phyloP scores from a whole-genome alignment of 2,329 filamentous ascomycete genomes.

The Davidsoniella virescens region DNA sequence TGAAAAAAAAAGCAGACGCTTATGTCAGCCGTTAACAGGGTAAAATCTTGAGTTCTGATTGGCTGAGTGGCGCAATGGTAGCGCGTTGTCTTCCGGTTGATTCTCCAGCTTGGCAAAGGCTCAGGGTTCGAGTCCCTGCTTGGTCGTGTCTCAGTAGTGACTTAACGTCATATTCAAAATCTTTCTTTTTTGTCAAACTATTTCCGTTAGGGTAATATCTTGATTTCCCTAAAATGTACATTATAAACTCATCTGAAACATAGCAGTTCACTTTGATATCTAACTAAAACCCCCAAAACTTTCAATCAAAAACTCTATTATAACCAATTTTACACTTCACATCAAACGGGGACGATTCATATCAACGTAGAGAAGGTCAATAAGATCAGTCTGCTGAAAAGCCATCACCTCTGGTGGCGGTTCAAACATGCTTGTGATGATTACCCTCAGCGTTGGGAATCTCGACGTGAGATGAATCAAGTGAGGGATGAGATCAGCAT shows the following conservation, averaged over 20 bases:
- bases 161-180: background rate
- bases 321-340: background rate
- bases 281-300: no score
- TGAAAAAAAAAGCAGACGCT: no score
- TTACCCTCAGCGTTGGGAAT: constrained; percentile 1
- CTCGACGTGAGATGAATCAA: constrained; percentile 3
- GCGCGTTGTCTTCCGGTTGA: constrained; percentile 13
- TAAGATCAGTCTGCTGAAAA: background rate
- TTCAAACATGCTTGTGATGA: constrained; percentile 13
- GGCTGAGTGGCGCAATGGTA: constrained; percentile 13
- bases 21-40: no score
- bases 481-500: constrained; percentile 2
- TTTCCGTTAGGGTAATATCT: no score
- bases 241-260: no score
- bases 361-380: constrained; percentile 5
- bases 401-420: constrained; percentile 6
- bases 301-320: no score
- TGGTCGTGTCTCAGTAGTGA: constrained; percentile 2
- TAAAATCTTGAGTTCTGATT: background rate
- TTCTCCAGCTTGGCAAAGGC: constrained; percentile 12
- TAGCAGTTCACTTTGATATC: no score
- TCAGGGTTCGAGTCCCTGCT: constrained; percentile 1
- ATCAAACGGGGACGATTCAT: constrained; percentile 1
- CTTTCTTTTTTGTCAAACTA: background rate
- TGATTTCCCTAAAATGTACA: background rate